phyloP scores from a whole-genome alignment of 2,329 filamentous ascomycete species.

The Fusarium zealandicum region DNA sequence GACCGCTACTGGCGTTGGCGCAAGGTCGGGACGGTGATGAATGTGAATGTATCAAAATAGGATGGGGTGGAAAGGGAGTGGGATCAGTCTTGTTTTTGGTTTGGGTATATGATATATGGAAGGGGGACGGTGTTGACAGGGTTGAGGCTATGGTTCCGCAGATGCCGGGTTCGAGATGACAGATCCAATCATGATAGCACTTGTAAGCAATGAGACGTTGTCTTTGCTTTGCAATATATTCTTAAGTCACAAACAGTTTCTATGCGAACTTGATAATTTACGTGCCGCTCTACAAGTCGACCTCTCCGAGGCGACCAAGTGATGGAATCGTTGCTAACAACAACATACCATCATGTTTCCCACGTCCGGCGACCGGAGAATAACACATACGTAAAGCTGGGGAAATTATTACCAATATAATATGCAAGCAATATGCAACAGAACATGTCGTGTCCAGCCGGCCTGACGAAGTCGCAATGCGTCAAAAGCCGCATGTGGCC shows the following conservation, averaged over 20 bases:
- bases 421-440: not conserved
- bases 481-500: no score
- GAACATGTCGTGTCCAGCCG: no score
- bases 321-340: no score
- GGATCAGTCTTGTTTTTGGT: conserved; percentile 32
- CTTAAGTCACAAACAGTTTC: not conserved
- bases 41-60: conserved; percentile 39
- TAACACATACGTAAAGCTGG: not conserved
- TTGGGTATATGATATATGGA: conserved; percentile 35
- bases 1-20: conserved; percentile 39
- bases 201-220: conserved; percentile 9
- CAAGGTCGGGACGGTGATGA: conserved; percentile 33
- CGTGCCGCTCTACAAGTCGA: no score
- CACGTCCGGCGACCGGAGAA: not conserved
- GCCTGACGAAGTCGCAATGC: no score
- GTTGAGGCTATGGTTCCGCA: conserved; percentile 15
- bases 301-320: no score
- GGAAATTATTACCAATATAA: not conserved
- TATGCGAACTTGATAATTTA: no score
- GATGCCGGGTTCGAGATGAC: conserved; percentile 18
- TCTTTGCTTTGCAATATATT: not conserved
- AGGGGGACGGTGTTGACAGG: conserved; percentile 5
- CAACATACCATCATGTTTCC: no score
- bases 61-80: conserved; percentile 30
- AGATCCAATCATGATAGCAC: conserved; percentile 25